phyloP scores from a whole-genome alignment of 2,329 filamentous ascomycete species.

The Paraphoma sp. region DNA sequence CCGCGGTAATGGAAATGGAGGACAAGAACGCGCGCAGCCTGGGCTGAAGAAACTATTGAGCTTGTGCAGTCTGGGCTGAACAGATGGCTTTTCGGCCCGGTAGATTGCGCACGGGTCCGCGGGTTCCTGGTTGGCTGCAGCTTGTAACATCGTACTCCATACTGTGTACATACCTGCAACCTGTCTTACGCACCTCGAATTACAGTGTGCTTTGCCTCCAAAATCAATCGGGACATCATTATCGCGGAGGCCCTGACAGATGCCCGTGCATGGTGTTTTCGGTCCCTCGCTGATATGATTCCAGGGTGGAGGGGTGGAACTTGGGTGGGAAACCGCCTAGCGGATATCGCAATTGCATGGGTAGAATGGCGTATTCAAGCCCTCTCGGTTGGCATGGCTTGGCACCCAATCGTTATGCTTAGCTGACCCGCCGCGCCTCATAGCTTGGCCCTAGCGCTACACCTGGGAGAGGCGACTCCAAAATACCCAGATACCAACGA shows the following conservation, averaged over 20 bases:
- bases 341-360: not conserved
- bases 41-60: slow-evolving; percentile 28
- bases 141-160: not conserved
- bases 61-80: slow-evolving; percentile 39
- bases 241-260: not conserved
- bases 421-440: not conserved
- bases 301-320: not conserved
- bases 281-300: not conserved
- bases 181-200: not conserved
- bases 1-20: slow-evolving; percentile 8
- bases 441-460: not conserved
- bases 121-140: slow-evolving; percentile 11
- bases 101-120: slow-evolving; percentile 13
- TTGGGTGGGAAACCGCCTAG: not conserved
- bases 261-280: not conserved
- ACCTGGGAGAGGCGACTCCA: not conserved
- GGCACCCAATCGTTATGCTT: not conserved
- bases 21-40: slow-evolving; percentile 31
- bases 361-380: slow-evolving; percentile 5
- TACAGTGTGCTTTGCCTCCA: not conserved
- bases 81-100: slow-evolving; percentile 21
- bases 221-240: not conserved
- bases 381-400: slow-evolving; percentile 2
- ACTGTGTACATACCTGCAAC: too few species aligned
- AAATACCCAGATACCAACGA: not conserved